Conservation (phyloP, 805 yeast genomes). For the Candida schatavii region DNA sequence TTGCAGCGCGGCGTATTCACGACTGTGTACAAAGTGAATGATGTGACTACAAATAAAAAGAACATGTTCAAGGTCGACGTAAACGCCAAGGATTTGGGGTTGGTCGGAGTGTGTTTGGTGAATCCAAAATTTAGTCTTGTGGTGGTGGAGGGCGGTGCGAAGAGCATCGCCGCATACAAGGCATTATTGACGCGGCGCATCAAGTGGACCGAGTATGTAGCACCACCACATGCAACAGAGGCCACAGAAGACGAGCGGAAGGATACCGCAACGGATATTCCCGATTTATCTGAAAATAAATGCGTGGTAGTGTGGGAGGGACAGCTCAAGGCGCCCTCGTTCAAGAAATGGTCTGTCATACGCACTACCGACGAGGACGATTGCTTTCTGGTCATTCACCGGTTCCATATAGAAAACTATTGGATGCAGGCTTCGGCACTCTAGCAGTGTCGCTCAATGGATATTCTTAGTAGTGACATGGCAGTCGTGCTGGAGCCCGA, state of each 20-base stretch:
- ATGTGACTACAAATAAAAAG: slow-evolving; percentile 54
- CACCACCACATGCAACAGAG: no score
- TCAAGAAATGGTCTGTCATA: slow-evolving; percentile 69
- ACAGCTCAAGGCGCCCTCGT: slow-evolving; percentile 47
- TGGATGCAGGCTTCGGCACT: slow-evolving; percentile 60
- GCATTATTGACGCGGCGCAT: slow-evolving; percentile 61
- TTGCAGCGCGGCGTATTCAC: slow-evolving; percentile 50
- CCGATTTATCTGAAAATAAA: slow-evolving; percentile 41
- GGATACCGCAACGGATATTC: neutral
- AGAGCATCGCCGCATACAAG: slow-evolving; percentile 58
- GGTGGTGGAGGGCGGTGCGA: slow-evolving; percentile 72
- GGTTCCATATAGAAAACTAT: slow-evolving; percentile 56
- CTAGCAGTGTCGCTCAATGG: no score
- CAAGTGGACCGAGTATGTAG: slow-evolving; percentile 60
- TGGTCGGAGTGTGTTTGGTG: slow-evolving; percentile 61
- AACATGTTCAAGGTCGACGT: slow-evolving; percentile 72
- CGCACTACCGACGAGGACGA: slow-evolving; percentile 50
- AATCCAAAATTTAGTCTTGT: slow-evolving; percentile 52
- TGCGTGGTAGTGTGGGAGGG: slow-evolving; percentile 72
- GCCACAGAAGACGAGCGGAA: slow-evolving; percentile 15
- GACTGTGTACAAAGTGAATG: slow-evolving; percentile 56
- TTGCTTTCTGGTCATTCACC: slow-evolving; percentile 44
- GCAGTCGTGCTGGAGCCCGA: no score
- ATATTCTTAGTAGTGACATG: no score
- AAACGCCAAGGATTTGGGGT: slow-evolving; percentile 70